Conservation (phyloP, 148 eudicot species). For the Chenopodium quinoa region DNA sequence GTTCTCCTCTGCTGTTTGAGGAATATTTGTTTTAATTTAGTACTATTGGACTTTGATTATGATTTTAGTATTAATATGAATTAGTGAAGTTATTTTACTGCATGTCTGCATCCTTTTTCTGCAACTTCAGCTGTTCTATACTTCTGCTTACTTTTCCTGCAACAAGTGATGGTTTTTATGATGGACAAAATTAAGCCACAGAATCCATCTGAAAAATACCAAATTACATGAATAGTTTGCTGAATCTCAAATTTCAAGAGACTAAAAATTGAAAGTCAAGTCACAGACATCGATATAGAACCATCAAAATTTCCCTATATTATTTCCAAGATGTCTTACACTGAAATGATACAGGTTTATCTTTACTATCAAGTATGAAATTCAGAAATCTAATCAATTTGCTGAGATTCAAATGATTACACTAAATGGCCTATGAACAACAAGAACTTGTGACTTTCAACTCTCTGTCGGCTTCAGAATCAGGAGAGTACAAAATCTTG, state of each 20-base stretch:
- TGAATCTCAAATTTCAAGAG: neutral
- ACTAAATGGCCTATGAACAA: slow-evolving; percentile 4
- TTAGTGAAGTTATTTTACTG: neutral
- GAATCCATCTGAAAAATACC: neutral
- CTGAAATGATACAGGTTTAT: slow-evolving; percentile 11
- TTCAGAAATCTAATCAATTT: slow-evolving; percentile 1
- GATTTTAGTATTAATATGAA: neutral
- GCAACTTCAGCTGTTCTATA: neutral
- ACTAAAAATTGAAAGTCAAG: too few species aligned
- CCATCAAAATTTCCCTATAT: slow-evolving; percentile 17
- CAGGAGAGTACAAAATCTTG: slow-evolving; percentile 18
- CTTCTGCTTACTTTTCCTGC: slow-evolving; percentile 8
- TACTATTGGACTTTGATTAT: slow-evolving; percentile 7
- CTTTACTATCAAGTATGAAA: neutral
- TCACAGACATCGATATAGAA: neutral
- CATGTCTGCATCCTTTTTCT: neutral
- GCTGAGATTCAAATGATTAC: neutral
- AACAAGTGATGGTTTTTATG: neutral
- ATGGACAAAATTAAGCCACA: neutral
- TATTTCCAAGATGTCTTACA: neutral
- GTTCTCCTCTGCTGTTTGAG: slow-evolving; percentile 8
- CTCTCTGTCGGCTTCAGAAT: slow-evolving; percentile 17
- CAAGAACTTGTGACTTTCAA: slow-evolving; percentile 1
- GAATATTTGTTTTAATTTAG: slow-evolving; percentile 10
- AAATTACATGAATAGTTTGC: neutral